Evolutionary conservation across 495 filamentous ascomycete species (phyloP).

Genomic region (Talaromyces liani): DNA sequence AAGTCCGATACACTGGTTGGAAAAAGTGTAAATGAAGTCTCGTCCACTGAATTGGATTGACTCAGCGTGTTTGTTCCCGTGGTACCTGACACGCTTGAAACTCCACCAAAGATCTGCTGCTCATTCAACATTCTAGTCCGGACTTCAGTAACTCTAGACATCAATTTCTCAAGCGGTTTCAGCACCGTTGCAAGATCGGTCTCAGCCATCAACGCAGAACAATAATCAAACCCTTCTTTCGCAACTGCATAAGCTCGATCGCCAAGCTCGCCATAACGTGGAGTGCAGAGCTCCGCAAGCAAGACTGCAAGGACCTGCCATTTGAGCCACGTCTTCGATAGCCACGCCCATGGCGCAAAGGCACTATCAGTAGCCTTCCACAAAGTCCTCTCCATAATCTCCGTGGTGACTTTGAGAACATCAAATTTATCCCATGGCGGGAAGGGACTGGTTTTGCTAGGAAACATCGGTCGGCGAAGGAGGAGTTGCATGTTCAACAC

Average conservation of each 20-base stretch:
- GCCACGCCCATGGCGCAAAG: constrained; percentile 30
- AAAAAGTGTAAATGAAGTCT: background rate
- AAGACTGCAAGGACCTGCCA: constrained; percentile 41
- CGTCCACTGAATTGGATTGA: background rate
- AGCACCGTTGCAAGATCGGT: constrained; percentile 56
- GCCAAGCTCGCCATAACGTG: constrained; percentile 45
- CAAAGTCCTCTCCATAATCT: constrained; percentile 20
- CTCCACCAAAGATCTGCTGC: background rate
- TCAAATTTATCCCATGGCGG: constrained; percentile 16
- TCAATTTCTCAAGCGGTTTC: constrained; percentile 63
- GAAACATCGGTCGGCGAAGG: constrained; percentile 23
- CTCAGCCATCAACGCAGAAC: constrained; percentile 41
- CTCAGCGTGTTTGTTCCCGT: background rate
- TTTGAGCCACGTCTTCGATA: constrained; percentile 31
- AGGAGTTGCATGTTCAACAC: constrained; percentile 24
- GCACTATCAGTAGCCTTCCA: constrained; percentile 18
- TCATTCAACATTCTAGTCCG: background rate
- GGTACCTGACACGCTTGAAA: background rate
- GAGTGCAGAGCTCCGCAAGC: constrained; percentile 65
- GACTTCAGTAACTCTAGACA: constrained; percentile 20
- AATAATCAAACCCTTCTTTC: constrained; percentile 47
- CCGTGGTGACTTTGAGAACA: constrained; percentile 23
- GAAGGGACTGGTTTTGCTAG: constrained; percentile 19
- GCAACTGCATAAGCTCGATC: constrained; percentile 69
- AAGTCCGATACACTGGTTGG: background rate